Percentiles rank a stretch among this genome's conserved stretches.
Conservation (phyloP, 352 stramenopile genomes). For the Phytophthora ramorum region DNA sequence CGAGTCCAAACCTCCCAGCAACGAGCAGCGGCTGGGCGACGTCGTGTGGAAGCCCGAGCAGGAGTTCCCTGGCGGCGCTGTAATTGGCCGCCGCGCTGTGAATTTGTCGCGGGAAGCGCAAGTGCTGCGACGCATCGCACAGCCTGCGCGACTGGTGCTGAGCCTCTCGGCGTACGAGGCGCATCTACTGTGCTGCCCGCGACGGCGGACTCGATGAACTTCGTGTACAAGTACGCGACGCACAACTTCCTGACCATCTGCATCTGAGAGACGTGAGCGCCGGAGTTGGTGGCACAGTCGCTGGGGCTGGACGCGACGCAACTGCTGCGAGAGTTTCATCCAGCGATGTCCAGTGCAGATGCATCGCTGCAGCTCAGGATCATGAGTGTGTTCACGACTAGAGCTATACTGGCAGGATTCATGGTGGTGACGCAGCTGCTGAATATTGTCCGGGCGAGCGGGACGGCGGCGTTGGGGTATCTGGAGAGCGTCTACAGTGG, state of each 20-base stretch:
- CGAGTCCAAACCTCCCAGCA: constrained; percentile 21
- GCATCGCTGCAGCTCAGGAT: constrained; percentile 48
- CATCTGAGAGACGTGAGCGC: constrained; percentile 63
- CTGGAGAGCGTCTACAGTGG: constrained; percentile 58
- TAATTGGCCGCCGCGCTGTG: constrained; percentile 45
- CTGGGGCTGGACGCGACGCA: constrained; percentile 45
- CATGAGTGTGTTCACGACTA: constrained; percentile 50
- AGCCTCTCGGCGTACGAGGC: constrained; percentile 59
- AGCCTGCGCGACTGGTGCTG: constrained; percentile 58
- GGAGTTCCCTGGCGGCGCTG: constrained; percentile 58
- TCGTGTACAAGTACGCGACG: constrained; percentile 63
- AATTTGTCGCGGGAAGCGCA: constrained; percentile 48
- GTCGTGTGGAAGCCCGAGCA: constrained; percentile 66
- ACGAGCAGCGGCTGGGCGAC: constrained; percentile 52
- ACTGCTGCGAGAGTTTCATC: constrained; percentile 42
- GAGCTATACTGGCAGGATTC: constrained; percentile 62
- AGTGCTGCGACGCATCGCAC: constrained; percentile 55
- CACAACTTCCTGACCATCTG: constrained; percentile 72
- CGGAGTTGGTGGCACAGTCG: constrained; percentile 52
- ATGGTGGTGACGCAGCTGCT: constrained; percentile 73
- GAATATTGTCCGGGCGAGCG: constrained; percentile 63
- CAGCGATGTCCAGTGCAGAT: constrained; percentile 40
- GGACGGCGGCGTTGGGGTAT: constrained; percentile 54
- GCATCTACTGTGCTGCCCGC: constrained; percentile 39
- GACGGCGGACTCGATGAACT: constrained; percentile 41